A percentile compares a stretch with the other conserved stretches of the same genome.
Evolutionary conservation across 495 filamentous ascomycete species (phyloP).

Genomic region (Rhizodiscina lignyota): DNA sequence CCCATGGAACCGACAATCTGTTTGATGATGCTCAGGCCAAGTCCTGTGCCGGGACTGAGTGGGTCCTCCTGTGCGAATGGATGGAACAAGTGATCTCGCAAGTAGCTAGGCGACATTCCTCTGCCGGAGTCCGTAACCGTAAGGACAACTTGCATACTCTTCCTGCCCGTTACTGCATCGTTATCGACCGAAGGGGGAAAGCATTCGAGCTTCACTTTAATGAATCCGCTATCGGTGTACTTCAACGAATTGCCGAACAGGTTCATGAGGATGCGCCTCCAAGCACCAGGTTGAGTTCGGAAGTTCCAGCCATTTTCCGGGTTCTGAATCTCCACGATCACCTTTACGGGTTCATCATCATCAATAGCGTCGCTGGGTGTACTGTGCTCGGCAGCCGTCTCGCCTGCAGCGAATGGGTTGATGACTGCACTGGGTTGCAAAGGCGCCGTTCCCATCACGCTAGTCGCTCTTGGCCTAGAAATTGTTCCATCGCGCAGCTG

Average conservation of each 20-base stretch:
- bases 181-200: too few relatives aligned
- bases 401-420: not conserved
- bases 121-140: conserved; percentile 15
- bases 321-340: conserved; percentile 10
- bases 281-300: conserved; percentile 6
- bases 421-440: not conserved
- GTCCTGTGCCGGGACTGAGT: conserved; percentile 16
- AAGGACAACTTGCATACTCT: conserved; percentile 4
- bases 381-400: too few relatives aligned
- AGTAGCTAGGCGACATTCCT: conserved; percentile 16
- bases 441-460: not conserved
- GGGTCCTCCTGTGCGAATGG: conserved; percentile 19
- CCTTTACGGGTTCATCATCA: conserved; percentile 5
- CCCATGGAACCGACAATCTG: conserved; percentile 18
- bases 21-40: conserved; percentile 19
- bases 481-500: not conserved
- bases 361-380: not conserved
- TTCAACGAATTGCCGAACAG: conserved; percentile 21
- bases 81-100: conserved; percentile 11
- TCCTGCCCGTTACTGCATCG: too few relatives aligned
- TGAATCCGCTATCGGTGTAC: conserved; percentile 16
- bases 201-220: conserved; percentile 14
- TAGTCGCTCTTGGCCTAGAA: not conserved
- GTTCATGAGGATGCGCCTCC: conserved; percentile 18
- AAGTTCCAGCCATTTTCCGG: conserved; percentile 7